A percentile compares a stretch with the other conserved stretches of the same genome.
Evolutionary conservation across 2,329 filamentous ascomycete species (phyloP).

Genomic region (Fusarium algeriense): DNA sequence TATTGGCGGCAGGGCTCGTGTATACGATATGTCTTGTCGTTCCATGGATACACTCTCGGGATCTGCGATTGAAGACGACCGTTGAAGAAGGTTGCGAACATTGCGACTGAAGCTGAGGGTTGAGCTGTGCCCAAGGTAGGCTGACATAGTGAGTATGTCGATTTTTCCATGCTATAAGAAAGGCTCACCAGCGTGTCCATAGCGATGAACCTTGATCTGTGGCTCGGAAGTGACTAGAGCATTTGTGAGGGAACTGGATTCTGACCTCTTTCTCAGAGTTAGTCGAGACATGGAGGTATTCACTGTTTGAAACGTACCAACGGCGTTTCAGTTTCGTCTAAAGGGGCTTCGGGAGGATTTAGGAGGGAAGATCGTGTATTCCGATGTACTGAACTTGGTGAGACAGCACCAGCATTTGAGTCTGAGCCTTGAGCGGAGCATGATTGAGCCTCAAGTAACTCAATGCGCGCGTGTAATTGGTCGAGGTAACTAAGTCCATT

Average conservation of each 20-base stretch:
- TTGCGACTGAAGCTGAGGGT: conserved; percentile 39
- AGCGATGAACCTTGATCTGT: conserved; percentile 38
- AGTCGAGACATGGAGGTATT: not conserved
- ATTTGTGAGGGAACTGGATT: conserved; percentile 25
- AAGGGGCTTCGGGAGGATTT: not conserved
- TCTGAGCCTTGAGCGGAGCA: not conserved
- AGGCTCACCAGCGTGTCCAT: conserved; percentile 34
- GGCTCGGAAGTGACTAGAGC: conserved; percentile 34
- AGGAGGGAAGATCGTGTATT: not conserved
- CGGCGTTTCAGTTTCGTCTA: not conserved
- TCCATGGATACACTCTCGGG: conserved; percentile 30
- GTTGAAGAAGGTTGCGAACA: conserved; percentile 38
- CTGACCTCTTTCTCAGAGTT: not conserved
- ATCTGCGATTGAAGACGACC: conserved; percentile 21
- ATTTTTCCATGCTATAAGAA: fast-evolving
- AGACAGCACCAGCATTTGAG: not conserved
- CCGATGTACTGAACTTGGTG: not conserved
- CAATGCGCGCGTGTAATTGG: conserved; percentile 28
- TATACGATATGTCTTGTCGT: conserved; percentile 33
- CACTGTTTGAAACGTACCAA: not conserved
- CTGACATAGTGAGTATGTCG: conserved; percentile 6
- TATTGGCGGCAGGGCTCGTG: conserved; percentile 23
- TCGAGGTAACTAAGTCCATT: conserved; percentile 30
- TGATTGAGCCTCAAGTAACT: conserved; percentile 27
- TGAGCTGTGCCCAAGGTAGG: conserved; percentile 39